Evolutionary conservation across 163 green algal genomes (phyloP).

Genomic region (Scenedesmus sp.): DNA sequence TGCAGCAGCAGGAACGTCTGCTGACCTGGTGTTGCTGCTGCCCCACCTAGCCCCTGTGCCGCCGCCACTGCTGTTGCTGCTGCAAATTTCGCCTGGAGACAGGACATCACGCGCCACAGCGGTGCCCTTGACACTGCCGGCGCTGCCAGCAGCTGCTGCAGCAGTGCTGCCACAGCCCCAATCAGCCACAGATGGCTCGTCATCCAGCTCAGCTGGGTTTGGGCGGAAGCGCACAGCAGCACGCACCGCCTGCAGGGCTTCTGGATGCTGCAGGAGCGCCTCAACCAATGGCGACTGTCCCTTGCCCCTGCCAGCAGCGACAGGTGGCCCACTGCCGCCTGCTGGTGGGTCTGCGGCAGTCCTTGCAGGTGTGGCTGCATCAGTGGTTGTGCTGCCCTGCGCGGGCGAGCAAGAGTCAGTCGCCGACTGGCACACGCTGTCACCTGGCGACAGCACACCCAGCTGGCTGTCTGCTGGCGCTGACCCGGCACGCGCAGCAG

Average conservation of each 20-base stretch:
- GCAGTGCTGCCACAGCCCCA: background rate
- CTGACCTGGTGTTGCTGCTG: background rate
- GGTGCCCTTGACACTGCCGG: background rate
- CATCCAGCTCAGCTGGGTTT: background rate
- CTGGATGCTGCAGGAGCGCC: background rate
- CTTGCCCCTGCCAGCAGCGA: background rate
- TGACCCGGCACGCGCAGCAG: background rate
- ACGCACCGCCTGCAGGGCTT: background rate
- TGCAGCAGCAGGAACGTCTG: background rate
- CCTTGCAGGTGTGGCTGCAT: background rate
- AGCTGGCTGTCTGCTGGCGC: background rate
- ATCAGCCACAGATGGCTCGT: background rate
- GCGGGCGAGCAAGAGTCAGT: background rate
- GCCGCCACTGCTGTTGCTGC: background rate
- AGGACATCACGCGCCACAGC: background rate
- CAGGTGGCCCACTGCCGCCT: background rate
- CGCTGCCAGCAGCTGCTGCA: background rate
- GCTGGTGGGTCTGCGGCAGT: background rate
- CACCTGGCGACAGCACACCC: background rate
- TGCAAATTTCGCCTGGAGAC: background rate
- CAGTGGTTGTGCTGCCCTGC: background rate
- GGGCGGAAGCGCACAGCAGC: background rate
- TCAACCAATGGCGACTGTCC: background rate
- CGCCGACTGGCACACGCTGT: background rate
- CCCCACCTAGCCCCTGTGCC: background rate